phyloP scores from a whole-genome alignment of 2,329 filamentous ascomycete genomes.

The Cyanodermella asteris region DNA sequence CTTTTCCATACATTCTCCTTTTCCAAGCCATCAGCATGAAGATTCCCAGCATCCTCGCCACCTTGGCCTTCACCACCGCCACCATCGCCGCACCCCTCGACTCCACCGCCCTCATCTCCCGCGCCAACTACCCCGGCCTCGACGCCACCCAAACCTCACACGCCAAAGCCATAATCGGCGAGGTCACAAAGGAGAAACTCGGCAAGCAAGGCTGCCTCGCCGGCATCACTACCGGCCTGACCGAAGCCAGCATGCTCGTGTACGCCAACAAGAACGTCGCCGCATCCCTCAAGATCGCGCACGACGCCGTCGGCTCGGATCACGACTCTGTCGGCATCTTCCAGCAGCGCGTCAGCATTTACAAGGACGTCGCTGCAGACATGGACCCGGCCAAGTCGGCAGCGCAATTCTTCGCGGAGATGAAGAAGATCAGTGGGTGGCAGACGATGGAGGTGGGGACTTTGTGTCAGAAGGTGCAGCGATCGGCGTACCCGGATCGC shows the following conservation, averaged over 20 bases:
- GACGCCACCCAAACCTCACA: conserved; percentile 9
- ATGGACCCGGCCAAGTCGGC: conserved; percentile 9
- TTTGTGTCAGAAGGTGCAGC: conserved; percentile 10
- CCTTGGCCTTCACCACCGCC: no score
- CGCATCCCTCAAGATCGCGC: conserved; percentile 8
- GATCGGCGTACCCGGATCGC: no score
- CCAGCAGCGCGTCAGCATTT: conserved; percentile 10
- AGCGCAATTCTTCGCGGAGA: conserved; percentile 8
- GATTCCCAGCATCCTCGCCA: no score
- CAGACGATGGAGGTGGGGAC: conserved; percentile 14
- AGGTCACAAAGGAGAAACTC: conserved; percentile 7
- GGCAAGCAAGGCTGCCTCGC: conserved; percentile 9
- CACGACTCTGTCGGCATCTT: conserved; percentile 11
- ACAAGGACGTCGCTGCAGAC: conserved; percentile 9
- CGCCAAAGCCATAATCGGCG: conserved; percentile 8
- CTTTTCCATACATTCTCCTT: no score
- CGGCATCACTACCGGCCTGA: conserved; percentile 9
- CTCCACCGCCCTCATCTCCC: no score
- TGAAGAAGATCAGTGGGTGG: conserved; percentile 13
- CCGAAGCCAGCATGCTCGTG: conserved; percentile 8
- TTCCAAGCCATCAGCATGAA: no score
- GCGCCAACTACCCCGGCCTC: no score
- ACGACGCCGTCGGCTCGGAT: conserved; percentile 9
- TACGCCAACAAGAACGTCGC: conserved; percentile 9
- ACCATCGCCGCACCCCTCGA: no score